These are phyloP conservation scores for Fusarium sp. DNA, from an alignment of 2,329 filamentous ascomycete species.

Conservation along the genomic window DNA sequence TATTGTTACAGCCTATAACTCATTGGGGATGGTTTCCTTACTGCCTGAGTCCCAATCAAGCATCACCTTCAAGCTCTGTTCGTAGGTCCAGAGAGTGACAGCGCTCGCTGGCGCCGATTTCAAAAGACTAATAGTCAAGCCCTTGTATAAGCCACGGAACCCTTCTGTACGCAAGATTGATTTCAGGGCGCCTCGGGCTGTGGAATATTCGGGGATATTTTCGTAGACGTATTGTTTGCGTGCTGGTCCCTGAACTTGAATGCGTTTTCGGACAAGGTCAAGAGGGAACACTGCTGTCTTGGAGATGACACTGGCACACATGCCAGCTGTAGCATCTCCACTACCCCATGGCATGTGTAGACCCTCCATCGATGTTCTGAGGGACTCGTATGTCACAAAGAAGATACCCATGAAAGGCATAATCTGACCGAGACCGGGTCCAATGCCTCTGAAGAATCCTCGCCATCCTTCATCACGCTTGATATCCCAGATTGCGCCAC, in stretches of 20 bases:
- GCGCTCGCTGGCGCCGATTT: slow-evolving; percentile 96
- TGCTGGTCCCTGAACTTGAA: slow-evolving; percentile 95
- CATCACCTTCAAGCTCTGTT: slow-evolving; percentile 74
- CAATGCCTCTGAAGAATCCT: slow-evolving; percentile 90
- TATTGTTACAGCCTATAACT: slow-evolving; percentile 39
- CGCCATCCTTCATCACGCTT: slow-evolving; percentile 75
- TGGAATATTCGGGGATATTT: slow-evolving; percentile 86
- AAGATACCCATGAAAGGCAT: slow-evolving; percentile 98
- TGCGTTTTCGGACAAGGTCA: slow-evolving; percentile 89
- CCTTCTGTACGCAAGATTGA: slow-evolving; percentile 80
- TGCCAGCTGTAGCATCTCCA: slow-evolving; percentile 84
- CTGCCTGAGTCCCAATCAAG: slow-evolving; percentile 52
- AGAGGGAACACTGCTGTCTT: slow-evolving; percentile 95
- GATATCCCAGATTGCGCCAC: slow-evolving; percentile 78
- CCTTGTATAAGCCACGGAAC: slow-evolving; percentile 83
- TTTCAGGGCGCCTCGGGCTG: slow-evolving; percentile 73
- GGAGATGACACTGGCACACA: slow-evolving; percentile 80
- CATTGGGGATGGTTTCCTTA: slow-evolving; percentile 42
- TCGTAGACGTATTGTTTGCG: slow-evolving; percentile 80
- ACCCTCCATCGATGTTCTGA: slow-evolving; percentile 69
- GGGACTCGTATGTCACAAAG: slow-evolving; percentile 86
- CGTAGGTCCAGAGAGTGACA: slow-evolving; percentile 95
- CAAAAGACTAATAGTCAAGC: slow-evolving; percentile 86
- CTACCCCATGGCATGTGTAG: slow-evolving; percentile 75
- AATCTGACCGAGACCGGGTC: slow-evolving; percentile 85